Evolutionary conservation across 495 filamentous ascomycete species (phyloP).

Genomic region (Tuber indicum): DNA sequence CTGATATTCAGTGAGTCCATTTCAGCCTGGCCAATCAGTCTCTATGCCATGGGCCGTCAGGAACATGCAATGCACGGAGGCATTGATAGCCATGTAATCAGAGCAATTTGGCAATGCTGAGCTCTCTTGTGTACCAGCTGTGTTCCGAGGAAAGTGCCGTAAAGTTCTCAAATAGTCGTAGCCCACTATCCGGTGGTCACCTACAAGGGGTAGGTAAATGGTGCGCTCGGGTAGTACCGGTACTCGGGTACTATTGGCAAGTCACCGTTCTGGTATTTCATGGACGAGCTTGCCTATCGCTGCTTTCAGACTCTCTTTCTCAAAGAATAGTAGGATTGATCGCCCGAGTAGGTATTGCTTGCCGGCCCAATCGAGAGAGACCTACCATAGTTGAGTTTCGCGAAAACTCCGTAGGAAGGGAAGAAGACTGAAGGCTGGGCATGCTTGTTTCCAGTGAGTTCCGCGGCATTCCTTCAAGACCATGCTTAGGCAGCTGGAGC

Average conservation of each 20-base stretch:
- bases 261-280: too few species aligned
- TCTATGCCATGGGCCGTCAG: slow-evolving; percentile 13
- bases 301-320: not conserved
- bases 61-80: slow-evolving; percentile 29
- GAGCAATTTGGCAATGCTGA: not conserved
- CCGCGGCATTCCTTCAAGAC: not conserved
- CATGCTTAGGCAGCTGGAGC: not conserved
- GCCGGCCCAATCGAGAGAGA: not conserved
- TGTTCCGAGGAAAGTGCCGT: not conserved
- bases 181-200: not conserved
- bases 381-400: not conserved
- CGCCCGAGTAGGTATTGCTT: not conserved
- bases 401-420: not conserved
- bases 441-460: not conserved
- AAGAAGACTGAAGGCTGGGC: not conserved
- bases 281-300: too few species aligned
- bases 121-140: not conserved
- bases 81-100: slow-evolving; percentile 15
- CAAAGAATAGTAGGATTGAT: not conserved
- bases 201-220: not conserved
- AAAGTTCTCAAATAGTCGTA: not conserved
- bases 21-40: slow-evolving; percentile 18
- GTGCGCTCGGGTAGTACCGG: not conserved
- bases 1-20: slow-evolving; percentile 34
- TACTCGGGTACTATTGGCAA: too few species aligned